Conservation (phyloP, 805 yeast species). For the Candida wancherniae region DNA sequence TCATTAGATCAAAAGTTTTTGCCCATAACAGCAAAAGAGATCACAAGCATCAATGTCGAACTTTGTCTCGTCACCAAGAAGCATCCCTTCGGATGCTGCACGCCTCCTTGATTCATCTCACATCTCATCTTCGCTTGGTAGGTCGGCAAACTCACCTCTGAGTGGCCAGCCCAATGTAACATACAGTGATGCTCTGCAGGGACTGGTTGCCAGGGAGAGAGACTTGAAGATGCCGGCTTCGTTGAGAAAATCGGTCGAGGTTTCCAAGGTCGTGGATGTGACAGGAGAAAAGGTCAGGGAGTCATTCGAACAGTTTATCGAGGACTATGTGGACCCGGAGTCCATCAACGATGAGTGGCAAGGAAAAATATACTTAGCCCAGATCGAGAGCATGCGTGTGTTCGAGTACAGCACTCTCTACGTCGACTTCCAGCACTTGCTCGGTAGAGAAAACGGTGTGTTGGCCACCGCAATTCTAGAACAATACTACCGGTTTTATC, state of each 20-base stretch:
- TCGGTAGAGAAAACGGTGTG: slow-evolving; percentile 75
- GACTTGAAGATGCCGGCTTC: slow-evolving; percentile 39
- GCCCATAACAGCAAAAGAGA: neutral
- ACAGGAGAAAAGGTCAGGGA: slow-evolving; percentile 94
- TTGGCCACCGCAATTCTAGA: slow-evolving; percentile 85
- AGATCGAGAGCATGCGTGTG: slow-evolving; percentile 73
- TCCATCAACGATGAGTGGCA: slow-evolving; percentile 35
- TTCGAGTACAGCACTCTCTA: slow-evolving; percentile 75
- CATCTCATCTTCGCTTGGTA: slow-evolving; percentile 39
- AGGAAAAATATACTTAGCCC: slow-evolving; percentile 68
- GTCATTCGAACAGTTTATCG: slow-evolving; percentile 80
- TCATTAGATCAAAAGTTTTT: neutral
- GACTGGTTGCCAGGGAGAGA: slow-evolving; percentile 44
- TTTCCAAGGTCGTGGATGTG: slow-evolving; percentile 82
- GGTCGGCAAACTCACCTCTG: slow-evolving; percentile 31
- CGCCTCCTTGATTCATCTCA: slow-evolving; percentile 36
- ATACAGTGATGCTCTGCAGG: slow-evolving; percentile 24
- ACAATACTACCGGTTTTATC: slow-evolving; percentile 89
- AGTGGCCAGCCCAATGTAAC: slow-evolving; percentile 19
- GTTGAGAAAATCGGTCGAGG: slow-evolving; percentile 23
- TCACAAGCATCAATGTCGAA: slow-evolving; percentile 29
- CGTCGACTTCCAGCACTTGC: slow-evolving; percentile 77
- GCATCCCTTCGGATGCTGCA: slow-evolving; percentile 43
- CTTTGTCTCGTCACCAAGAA: slow-evolving; percentile 41
- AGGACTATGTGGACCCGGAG: slow-evolving; percentile 49